Conservation (phyloP, 176 grass and related monocot species). For the Rhynchospora tenuis region DNA sequence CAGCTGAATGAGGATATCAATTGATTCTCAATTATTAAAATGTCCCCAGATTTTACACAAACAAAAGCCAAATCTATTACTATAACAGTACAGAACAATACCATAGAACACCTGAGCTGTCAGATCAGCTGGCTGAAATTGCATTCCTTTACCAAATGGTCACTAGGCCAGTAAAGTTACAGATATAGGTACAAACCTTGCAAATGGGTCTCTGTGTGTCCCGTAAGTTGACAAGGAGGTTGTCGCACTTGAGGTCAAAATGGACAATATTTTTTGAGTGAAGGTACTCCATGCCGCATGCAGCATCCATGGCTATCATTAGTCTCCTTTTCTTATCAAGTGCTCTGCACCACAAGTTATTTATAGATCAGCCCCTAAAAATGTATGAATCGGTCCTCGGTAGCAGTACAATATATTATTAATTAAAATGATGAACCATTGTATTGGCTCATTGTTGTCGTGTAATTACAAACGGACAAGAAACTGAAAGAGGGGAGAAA, state of each 20-base stretch:
- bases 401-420: not conserved
- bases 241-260: constrained; percentile 97
- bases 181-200: constrained; percentile 54
- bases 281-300: constrained; percentile 96
- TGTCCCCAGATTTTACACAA: not conserved
- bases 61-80: constrained; percentile 6
- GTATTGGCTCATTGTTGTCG: not conserved
- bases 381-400: constrained; percentile 6
- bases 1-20: not conserved
- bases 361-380: constrained; percentile 23
- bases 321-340: constrained; percentile 82
- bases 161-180: not conserved
- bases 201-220: constrained; percentile 94
- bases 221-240: constrained; percentile 89
- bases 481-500: not conserved
- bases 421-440: not conserved
- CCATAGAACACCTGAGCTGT: constrained; percentile 2
- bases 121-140: not conserved
- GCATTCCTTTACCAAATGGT: not conserved
- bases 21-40: not conserved
- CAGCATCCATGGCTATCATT: constrained; percentile 97
- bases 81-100: not conserved
- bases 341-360: constrained; percentile 42
- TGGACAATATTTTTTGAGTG: constrained; percentile 99
- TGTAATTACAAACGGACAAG: not conserved